phyloP scores from a whole-genome alignment of 2,329 filamentous ascomycete species.

The Stemphylium vesicarium region DNA sequence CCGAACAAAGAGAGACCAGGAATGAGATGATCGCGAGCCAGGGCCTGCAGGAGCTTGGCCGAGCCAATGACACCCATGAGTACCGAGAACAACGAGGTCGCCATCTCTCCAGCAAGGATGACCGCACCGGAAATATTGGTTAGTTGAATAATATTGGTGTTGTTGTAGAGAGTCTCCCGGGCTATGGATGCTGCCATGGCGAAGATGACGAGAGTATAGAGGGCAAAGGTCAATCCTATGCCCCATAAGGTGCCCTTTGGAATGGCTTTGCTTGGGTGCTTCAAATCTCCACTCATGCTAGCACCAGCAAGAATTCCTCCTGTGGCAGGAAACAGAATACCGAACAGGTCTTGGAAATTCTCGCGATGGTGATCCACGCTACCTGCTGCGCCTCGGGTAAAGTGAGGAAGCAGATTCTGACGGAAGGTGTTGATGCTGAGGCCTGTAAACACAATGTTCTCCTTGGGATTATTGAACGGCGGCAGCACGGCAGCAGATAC shows the following conservation, averaged over 20 bases:
- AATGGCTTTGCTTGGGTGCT: constrained; percentile 82
- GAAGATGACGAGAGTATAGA: constrained; percentile 78
- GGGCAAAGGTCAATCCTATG: constrained; percentile 74
- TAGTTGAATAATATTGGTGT: constrained; percentile 81
- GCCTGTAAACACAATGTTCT: constrained; percentile 79
- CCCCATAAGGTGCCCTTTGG: constrained; percentile 83
- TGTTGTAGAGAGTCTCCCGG: constrained; percentile 72
- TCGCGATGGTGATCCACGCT: constrained; percentile 67
- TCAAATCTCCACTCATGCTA: constrained; percentile 88
- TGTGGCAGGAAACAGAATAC: constrained; percentile 80
- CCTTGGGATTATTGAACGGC: constrained; percentile 69
- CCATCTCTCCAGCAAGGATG: constrained; percentile 81
- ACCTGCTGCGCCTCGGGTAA: constrained; percentile 67
- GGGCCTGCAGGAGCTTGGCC: constrained; percentile 82
- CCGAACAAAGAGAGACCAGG: constrained; percentile 78
- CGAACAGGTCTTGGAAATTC: constrained; percentile 82
- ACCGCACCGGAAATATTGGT: constrained; percentile 77
- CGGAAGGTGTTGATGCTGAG: constrained; percentile 72
- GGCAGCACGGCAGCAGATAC: constrained; percentile 72
- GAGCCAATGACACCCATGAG: constrained; percentile 87
- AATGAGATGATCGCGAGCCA: constrained; percentile 78
- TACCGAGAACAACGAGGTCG: constrained; percentile 82
- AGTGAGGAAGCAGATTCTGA: constrained; percentile 73
- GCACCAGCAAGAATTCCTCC: constrained; percentile 72
- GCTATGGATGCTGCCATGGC: constrained; percentile 80